Percentiles rank a stretch among this genome's conserved stretches.
Conservation (phyloP, 331 rosid genomes). For the Malus hybrid region DNA sequence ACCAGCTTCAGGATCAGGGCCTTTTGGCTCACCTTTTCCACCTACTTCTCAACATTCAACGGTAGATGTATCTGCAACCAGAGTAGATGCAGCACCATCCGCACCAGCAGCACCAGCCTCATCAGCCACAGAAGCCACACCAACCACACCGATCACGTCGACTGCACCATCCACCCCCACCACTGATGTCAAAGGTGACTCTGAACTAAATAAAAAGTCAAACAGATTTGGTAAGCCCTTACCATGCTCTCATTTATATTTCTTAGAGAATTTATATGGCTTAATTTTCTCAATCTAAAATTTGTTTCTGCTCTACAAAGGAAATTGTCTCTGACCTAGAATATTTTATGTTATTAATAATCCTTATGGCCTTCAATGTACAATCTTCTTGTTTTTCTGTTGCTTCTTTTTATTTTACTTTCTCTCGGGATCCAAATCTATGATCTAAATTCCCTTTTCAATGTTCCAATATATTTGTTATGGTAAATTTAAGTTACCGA, state of each 20-base stretch:
- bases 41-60: slow-evolving; percentile 48
- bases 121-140: slow-evolving; percentile 33
- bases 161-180: background rate
- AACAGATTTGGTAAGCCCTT: slow-evolving; percentile 53
- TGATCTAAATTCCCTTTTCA: background rate
- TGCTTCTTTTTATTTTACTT: background rate
- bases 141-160: slow-evolving; percentile 4
- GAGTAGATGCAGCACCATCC: slow-evolving; percentile 47
- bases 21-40: slow-evolving; percentile 38
- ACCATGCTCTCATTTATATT: background rate
- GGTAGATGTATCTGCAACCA: slow-evolving; percentile 61
- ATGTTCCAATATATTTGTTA: background rate
- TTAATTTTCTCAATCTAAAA: background rate
- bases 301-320: background rate
- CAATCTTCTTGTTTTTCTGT: background rate
- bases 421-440: background rate
- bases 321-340: background rate
- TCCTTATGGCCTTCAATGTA: background rate
- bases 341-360: background rate
- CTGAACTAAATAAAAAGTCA: slow-evolving; percentile 37
- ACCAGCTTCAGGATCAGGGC: slow-evolving; percentile 37
- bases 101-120: slow-evolving; percentile 23
- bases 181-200: slow-evolving; percentile 30
- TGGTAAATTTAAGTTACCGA: background rate
- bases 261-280: background rate